Evolutionary conservation across 2,329 filamentous ascomycete genomes (phyloP).

Genomic region (Juglanconis sp.): DNA sequence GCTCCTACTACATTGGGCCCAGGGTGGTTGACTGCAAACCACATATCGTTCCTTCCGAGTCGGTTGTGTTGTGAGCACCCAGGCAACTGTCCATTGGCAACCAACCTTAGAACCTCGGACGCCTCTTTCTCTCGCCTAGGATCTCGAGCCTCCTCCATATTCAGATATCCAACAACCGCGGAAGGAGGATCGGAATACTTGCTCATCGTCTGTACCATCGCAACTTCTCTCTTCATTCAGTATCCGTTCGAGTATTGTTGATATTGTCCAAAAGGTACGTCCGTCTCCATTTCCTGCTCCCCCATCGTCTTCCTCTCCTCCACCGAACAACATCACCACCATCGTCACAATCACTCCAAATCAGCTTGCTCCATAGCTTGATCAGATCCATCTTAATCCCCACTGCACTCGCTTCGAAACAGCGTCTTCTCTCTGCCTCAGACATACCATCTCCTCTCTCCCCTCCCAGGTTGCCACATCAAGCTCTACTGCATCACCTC

Average conservation of each 20-base stretch:
- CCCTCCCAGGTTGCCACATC: constrained; percentile 4
- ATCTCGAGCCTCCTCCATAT: not conserved
- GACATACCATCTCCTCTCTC: constrained; percentile 10
- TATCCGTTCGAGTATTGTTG: not conserved
- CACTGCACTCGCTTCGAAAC: constrained; percentile 49
- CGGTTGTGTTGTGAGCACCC: not conserved
- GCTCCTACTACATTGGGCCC: too few relatives aligned
- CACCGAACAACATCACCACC: constrained; percentile 33
- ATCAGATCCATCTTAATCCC: constrained; percentile 54
- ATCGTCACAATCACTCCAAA: constrained; percentile 42
- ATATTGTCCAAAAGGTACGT: constrained; percentile 9
- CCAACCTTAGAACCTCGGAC: constrained; percentile 11
- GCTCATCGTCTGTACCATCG: constrained; percentile 1
- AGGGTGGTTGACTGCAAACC: not conserved
- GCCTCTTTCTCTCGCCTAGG: not conserved
- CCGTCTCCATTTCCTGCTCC: not conserved
- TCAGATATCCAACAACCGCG: not conserved
- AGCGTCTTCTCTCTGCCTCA: constrained; percentile 32
- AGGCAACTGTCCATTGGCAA: constrained; percentile 15
- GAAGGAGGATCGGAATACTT: not conserved
- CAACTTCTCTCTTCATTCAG: constrained; percentile 9
- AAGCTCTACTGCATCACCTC: constrained; percentile 8
- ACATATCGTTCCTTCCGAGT: constrained; percentile 1
- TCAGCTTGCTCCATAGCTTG: constrained; percentile 58
- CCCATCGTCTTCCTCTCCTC: constrained; percentile 23